Base-by-base conservation (phyloP, 768 basidiomycete species). In the Candolleomyces eurysporus region DNA sequence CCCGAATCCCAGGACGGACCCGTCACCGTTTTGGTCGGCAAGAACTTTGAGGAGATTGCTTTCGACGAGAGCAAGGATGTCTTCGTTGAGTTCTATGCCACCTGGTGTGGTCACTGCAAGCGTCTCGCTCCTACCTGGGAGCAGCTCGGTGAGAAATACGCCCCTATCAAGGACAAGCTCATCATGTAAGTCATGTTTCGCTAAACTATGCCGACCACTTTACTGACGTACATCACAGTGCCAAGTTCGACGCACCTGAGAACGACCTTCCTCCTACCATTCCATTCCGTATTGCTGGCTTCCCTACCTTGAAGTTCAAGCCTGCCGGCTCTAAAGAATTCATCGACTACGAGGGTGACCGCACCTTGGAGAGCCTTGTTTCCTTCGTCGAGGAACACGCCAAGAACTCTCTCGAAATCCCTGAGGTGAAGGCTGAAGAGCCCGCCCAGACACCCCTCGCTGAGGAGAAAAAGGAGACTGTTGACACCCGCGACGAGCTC, bases 51-150 rank as follows among this genome's bases (percentile, higher is more conserved):
- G 2, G 78, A 92, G 55, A 79, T 95, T 56, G 89, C 92, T 39
- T 87, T 84, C 63, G 92, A 97, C 70, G 91, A 94, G 64, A 78
- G 79, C 61, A 97, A 97, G 79, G 96, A 98, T 72, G 89, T 98
- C 68, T 94, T 99, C 69, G 81, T 98, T 65, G 96, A 98, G 76
- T 96, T 99, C 77, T 98, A 92, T 69, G 97, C 97, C 52, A 86
- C 94, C 53, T 99, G 97, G 97, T 93, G 92, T 69, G 91, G 92
- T 48, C 94, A 95, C 84, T 96, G 94, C 89, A 97, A 97, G 79
- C 94, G 95, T 68, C 86, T 99, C 67, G 92, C 91, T 73, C 96
- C 97, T 13, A 92, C 79, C 45, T 99, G 94, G 94, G 96, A 98
- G 62, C 84, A 80, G 26, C 85, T 99, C 42, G 97, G 84, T 59